Base-by-base conservation (phyloP, 768 basidiomycete genomes). In the Trametes cingulata region DNA sequence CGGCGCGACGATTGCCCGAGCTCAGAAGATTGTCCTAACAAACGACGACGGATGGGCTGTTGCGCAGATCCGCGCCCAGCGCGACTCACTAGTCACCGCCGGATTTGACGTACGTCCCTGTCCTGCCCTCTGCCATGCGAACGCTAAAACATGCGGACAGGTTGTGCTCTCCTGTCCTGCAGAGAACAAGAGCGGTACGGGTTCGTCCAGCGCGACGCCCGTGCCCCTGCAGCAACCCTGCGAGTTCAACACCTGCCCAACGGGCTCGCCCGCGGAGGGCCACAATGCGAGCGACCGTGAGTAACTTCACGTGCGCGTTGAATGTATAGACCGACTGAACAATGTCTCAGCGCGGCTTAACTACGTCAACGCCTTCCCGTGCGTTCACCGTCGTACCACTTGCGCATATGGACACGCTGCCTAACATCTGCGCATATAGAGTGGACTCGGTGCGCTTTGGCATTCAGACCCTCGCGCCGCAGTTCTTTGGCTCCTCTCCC, bases 161-260 rank as follows among this genome's bases (percentile, higher is more conserved):
- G 76, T 78, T 15, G 67, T 82, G n/a, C 67, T 83, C 2, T 82
- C 80, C 15, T 73, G 75, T 6, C 81, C 82, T 0, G 78, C 82
- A 7, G 70, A 73, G 41, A 77, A 82, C 65, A 64, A 75, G 60
- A 81, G 80, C 14, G 82, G 80, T 8, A 77, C 79, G 1, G 80
- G 81, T 12, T 78, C 77, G 4, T 73, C 73, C 2, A 75, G 76
- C 5, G 65, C 69, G 7, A 62, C 74, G 8, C 74, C 79, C 0
- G 66, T 64, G 7, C 58, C 69, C 8, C 64, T 78, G 10, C 69
- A 64, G 1, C 45, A 58, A 6, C 70, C 76, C 7, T 81, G 78
- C 68, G 73, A 82, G 58, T 80, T 77, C 60, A 64, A 78, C 55
- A 74, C 76, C 20, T 81, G 79, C 63, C 72, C 77, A 0, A 59